phyloP scores from a whole-genome alignment of 345 rosid species.

The Garcia nutans region DNA sequence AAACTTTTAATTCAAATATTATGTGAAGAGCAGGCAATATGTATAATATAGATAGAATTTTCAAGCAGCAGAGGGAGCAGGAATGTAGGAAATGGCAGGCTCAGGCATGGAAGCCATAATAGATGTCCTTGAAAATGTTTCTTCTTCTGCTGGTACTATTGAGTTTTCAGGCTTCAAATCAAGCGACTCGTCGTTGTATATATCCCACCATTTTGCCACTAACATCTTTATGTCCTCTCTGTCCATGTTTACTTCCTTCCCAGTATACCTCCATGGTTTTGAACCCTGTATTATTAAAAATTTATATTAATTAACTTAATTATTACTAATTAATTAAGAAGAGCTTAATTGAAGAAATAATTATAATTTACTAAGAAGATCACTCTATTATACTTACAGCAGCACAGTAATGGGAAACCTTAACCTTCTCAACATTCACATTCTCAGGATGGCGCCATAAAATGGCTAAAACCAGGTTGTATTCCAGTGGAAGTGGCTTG shows the following conservation, averaged over 20 bases:
- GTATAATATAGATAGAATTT: neutral
- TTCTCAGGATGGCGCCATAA: slow-evolving; percentile 25
- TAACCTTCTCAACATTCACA: slow-evolving; percentile 14
- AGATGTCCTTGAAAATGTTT: slow-evolving; percentile 35
- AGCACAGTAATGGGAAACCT: slow-evolving; percentile 25
- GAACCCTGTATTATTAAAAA: slow-evolving; percentile 9
- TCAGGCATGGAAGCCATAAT: slow-evolving; percentile 56
- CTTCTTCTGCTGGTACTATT: slow-evolving; percentile 39
- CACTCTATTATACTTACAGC: slow-evolving; percentile 10
- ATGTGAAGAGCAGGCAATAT: neutral
- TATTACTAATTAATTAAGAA: neutral
- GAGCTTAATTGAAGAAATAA: neutral
- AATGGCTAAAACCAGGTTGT: slow-evolving; percentile 25
- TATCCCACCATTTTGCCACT: slow-evolving; percentile 22
- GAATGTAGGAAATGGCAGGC: slow-evolving; percentile 48
- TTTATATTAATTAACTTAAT: neutral
- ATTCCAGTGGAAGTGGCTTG: slow-evolving; percentile 18
- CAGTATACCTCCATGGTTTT: slow-evolving; percentile 28
- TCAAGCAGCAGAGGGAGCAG: slow-evolving; percentile 79
- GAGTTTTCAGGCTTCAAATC: slow-evolving; percentile 15
- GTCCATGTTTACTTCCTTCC: slow-evolving; percentile 22
- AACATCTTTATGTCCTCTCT: slow-evolving; percentile 25
- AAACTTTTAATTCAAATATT: slow-evolving; percentile 1
- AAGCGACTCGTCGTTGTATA: slow-evolving; percentile 20
- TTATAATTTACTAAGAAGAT: too few relatives aligned